Base-by-base conservation (phyloP, 192 early-diverging fungal species). In the Coemansia nantahalensis region DNA sequence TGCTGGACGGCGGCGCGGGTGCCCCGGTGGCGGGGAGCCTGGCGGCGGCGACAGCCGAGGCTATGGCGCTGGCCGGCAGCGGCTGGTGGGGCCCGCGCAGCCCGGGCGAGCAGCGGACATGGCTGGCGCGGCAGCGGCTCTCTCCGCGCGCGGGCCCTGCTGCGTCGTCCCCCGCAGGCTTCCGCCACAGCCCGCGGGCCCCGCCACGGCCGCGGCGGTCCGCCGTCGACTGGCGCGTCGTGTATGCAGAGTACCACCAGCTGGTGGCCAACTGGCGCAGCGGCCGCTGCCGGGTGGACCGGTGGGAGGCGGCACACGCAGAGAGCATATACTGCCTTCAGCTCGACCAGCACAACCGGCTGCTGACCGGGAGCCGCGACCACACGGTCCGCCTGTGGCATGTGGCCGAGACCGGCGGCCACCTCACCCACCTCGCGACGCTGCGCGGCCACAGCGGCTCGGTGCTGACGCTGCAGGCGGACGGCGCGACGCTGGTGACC, bases 251-350 rank as follows among this genome's bases (percentile, higher is more conserved):
- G 46, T 77, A 90, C 30, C 50, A 58, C 19, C 14, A 57, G 19
- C 60, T 96, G 33, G 82, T 89, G 44, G 47, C 47, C 13, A 87
- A 94, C 62, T 97, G 93, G 93, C 71, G 48, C 15, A 21, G 54
- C 6, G 88, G 87, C 8, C 60, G 65, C 14, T 91, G 82, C 48
- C 70, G 62, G 3, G 63, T 79, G 11, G 73, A 68, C 14, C 78
- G 85, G 28, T 78, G 91, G 24, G 81, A 84, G 50, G 35, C 59
- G 15, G 86, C 87, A 8, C 94, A 97, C 52, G 54, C 77, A 0
- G 94, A 95, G 39, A 84, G 90, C 31, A 84, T 96, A 5, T 97
- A 97, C 58, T 90, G 84, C 38, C 56, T 91, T 42, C 88, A 91
- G 68, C 87, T 88, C 61, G 86, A 88, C 37, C 62, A 76, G 10